Percentiles rank a stretch among this genome's conserved stretches.
These are phyloP conservation scores for Piper betle DNA, from an alignment of 164 flowering plant genomes.

Conservation along the genomic window DNA sequence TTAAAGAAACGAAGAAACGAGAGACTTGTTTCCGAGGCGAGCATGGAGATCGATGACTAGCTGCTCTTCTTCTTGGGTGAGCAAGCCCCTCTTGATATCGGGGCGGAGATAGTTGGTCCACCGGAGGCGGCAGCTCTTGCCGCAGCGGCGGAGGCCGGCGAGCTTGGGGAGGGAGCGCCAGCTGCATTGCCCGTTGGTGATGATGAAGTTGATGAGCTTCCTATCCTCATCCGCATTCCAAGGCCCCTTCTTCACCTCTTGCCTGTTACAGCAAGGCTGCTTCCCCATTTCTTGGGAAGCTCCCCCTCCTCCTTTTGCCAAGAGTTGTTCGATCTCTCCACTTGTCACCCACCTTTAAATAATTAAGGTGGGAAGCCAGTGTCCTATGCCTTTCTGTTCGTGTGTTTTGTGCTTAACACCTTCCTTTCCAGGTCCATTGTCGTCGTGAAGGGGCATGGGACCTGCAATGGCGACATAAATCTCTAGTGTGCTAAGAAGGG, in stretches of 20 bases:
- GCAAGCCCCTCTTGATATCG: constrained; percentile 77
- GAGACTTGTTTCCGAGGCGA: constrained; percentile 76
- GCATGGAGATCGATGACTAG: constrained; percentile 88
- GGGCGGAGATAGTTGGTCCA: constrained; percentile 95
- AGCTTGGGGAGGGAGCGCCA: constrained; percentile 93
- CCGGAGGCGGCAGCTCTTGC: constrained; percentile 87
- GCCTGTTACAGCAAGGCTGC: constrained; percentile 88
- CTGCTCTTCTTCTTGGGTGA: constrained; percentile 65
- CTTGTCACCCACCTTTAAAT: constrained; percentile 39
- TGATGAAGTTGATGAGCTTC: constrained; percentile 77
- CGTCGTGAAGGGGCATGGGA: constrained; percentile 40
- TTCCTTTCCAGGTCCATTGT: constrained; percentile 20
- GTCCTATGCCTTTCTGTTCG: constrained; percentile 2
- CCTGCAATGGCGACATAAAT: constrained; percentile 19
- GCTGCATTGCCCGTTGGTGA: constrained; percentile 84
- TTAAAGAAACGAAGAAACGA: background rate
- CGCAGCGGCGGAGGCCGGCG: constrained; percentile 81
- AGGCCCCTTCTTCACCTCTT: constrained; percentile 94
- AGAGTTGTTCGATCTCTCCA: constrained; percentile 12
- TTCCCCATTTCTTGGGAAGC: constrained; percentile 45
- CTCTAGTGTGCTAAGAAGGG: constrained; percentile 12
- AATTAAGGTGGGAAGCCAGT: constrained; percentile 4
- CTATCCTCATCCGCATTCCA: constrained; percentile 95
- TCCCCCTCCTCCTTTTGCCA: background rate
- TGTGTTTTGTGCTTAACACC: background rate